Evolutionary conservation across 495 filamentous ascomycete genomes (phyloP), one percentile per base, ranked within the genome.

Genomic region (Pseudoneurospora amorphoporcata): DNA sequence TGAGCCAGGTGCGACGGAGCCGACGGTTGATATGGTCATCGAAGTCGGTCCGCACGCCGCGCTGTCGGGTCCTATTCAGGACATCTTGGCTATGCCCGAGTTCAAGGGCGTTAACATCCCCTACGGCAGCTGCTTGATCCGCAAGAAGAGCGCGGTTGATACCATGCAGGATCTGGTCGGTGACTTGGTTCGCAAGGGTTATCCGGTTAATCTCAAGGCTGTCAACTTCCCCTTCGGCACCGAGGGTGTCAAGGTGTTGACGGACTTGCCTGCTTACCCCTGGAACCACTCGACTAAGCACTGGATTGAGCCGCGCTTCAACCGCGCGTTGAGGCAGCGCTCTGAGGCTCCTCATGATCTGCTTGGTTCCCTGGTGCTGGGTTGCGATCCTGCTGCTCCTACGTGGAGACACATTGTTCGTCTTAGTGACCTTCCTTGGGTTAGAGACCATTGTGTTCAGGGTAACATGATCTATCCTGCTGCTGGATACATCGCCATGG

Each of bases 31-130:
- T 69, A 76, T 81, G 73, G 71, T 81, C n/a, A 73, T 83, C 12
- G 81, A 83, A 69, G 73, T 83, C 14, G 81, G 81, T 1, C 81
- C 81, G 0, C 81, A 82, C 39, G 69, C 79, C 0, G 79, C 89
- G 0, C 80, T 92, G 0, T 79, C 82, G 23, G 86, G 86, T 0
- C 88, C 89, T 0, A 77, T 88, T 17, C 81, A 83, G n/a, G 82
- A 89, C 68, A 88, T 86, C 19, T 68, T 89, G 47, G 72, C 41
- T 8, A 65, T 76, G 58, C 73, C 72, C 8, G 71, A 77, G 65
- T 76, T 80, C 58, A 72, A 73, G 14, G 74, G 70, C 0, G 38
- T 70, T 37, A 42, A 1, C n/a, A 78, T 84, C 16, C 40, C 75
- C 0, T 81, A 79, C 42, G 70, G 65, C 8, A 78, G 72, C 47